Percentiles rank a stretch among this genome's conserved stretches.
Conservation (phyloP, 331 rosid species). For the Malus hybrid region DNA sequence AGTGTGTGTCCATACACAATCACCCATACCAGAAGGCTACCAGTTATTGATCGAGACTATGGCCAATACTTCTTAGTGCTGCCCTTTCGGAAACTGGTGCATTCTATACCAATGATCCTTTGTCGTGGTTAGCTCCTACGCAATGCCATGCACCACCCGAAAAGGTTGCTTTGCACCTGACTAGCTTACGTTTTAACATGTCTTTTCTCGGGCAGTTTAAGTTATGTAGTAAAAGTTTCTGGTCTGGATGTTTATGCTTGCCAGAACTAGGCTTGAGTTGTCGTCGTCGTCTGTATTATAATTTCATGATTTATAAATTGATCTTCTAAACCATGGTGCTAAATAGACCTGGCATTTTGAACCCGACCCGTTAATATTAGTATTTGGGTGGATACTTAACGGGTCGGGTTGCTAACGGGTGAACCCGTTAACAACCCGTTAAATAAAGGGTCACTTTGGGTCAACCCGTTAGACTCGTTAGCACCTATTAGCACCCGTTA, state of each 20-base stretch:
- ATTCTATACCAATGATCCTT: conserved; percentile 7
- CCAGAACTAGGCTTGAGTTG: neutral
- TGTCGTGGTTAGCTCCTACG: conserved; percentile 19
- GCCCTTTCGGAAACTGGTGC: neutral
- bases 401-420: no score
- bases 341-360: no score
- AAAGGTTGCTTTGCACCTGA: conserved; percentile 3
- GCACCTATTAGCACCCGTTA: no score
- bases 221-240: neutral
- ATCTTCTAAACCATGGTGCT: neutral
- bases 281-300: neutral
- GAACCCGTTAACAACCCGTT: no score
- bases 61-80: conserved; percentile 64
- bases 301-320: neutral
- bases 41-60: conserved; percentile 82
- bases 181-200: neutral
- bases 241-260: neutral
- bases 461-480: no score
- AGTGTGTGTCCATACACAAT: conserved; percentile 67
- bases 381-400: no score
- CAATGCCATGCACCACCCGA: conserved; percentile 7
- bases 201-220: neutral
- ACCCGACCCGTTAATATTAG: no score
- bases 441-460: no score
- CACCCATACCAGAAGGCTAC: conserved; percentile 80